A percentile compares a stretch with the other conserved stretches of the same genome.
Evolutionary conservation across 208 protist genomes (phyloP).

Genomic region (Trypanosoma mega): DNA sequence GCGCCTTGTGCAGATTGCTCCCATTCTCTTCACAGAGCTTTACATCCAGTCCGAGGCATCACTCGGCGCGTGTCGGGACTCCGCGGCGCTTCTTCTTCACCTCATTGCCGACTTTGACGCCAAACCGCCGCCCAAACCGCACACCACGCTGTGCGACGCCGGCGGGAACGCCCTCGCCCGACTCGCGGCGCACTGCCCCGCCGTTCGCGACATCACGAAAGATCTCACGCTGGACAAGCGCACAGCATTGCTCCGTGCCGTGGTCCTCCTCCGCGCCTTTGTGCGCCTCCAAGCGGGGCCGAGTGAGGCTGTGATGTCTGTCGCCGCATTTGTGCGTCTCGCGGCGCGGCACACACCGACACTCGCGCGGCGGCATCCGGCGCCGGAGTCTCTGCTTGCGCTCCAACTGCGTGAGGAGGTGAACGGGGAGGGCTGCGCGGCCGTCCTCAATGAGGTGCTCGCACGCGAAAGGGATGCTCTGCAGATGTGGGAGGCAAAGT

Average conservation of each 20-base stretch:
- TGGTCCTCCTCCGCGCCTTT: constrained; percentile 23
- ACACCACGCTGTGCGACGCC: background rate
- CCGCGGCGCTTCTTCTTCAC: background rate
- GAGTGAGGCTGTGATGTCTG: background rate
- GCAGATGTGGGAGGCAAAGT: constrained; percentile 6
- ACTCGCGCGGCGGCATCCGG: constrained; percentile 15
- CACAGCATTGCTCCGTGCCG: constrained; percentile 21
- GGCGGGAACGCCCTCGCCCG: constrained; percentile 17
- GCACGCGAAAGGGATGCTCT: constrained; percentile 16
- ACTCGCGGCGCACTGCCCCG: constrained; percentile 4
- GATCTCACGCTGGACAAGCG: no score
- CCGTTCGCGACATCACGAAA: no score
- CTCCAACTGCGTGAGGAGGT: constrained; percentile 17
- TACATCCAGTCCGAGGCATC: no score
- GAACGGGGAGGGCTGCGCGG: background rate
- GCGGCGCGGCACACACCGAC: constrained; percentile 10
- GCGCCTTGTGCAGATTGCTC: no score
- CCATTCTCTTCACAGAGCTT: no score
- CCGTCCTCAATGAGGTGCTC: constrained; percentile 14
- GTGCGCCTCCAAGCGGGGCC: constrained; percentile 2
- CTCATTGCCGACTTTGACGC: background rate
- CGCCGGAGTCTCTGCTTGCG: constrained; percentile 23
- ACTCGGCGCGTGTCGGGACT: background rate
- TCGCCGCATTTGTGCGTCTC: constrained; percentile 11
- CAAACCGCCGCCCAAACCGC: background rate